These are phyloP conservation scores for Stentor coeruleus DNA, from an alignment of 73 alveolate species.

Conservation along the genomic window DNA sequence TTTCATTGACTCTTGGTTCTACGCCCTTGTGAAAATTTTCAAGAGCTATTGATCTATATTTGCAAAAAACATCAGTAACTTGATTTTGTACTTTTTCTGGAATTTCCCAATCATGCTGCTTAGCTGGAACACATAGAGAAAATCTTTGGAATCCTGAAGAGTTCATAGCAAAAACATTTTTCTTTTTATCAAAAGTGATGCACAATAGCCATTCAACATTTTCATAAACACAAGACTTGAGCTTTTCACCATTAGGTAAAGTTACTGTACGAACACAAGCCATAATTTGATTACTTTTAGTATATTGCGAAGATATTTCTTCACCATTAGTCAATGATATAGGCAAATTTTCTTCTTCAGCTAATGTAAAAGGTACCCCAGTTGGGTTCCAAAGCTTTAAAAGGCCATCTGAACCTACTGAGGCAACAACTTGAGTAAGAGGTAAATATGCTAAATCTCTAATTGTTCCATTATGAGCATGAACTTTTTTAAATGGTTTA, in stretches of 20 bases:
- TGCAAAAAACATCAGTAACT: background rate
- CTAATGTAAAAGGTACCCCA: conserved; percentile 25
- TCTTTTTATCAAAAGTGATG: no score
- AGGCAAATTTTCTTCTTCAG: conserved; percentile 48
- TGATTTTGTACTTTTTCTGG: background rate
- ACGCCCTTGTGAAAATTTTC: background rate
- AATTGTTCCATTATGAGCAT: conserved; percentile 51
- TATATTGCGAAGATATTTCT: conserved; percentile 35
- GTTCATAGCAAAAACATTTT: no score
- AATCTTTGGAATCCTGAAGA: background rate
- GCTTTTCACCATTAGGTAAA: background rate
- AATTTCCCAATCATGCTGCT: conserved; percentile 20
- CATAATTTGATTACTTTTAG: conserved; percentile 30
- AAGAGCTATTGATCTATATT: background rate
- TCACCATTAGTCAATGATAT: conserved; percentile 44
- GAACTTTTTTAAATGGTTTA: conserved; percentile 35
- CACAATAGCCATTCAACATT: conserved; percentile 13
- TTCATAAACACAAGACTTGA: background rate
- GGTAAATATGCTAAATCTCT: conserved; percentile 35
- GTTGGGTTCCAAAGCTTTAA: conserved; percentile 48
- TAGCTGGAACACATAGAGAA: background rate
- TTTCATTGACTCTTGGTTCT: background rate
- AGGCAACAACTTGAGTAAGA: conserved; percentile 33
- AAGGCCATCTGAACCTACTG: conserved; percentile 38
- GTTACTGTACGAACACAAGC: background rate